Percentiles rank a stretch among this genome's conserved stretches.
phyloP scores from a whole-genome alignment of 2,329 filamentous ascomycete genomes.

The Xylariaceae sp. region DNA sequence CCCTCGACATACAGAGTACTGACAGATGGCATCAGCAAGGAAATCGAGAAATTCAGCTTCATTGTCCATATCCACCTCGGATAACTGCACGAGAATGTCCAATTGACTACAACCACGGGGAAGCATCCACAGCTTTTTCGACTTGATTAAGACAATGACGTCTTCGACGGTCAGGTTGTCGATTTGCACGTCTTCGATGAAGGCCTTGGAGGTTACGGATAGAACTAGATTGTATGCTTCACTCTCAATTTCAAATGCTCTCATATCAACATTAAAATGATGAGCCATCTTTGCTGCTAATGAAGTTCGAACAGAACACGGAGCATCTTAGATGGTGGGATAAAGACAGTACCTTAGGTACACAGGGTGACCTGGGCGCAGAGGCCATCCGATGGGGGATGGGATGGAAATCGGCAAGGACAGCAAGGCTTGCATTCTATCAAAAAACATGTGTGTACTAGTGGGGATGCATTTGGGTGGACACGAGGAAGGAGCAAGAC shows the following conservation, averaged over 20 bases:
- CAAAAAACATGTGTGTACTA: too few relatives aligned
- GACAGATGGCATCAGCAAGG: constrained; percentile 22
- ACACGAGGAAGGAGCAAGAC: too few relatives aligned
- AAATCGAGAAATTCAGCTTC: constrained; percentile 21
- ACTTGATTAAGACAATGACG: constrained; percentile 18
- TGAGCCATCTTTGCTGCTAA: constrained; percentile 16
- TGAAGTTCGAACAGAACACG: too few relatives aligned
- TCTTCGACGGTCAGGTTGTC: constrained; percentile 10
- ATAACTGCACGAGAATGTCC: constrained; percentile 19
- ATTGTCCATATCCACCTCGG: constrained; percentile 3
- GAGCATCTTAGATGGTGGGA: too few relatives aligned
- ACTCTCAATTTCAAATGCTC: constrained; percentile 21
- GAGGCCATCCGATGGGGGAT: too few relatives aligned
- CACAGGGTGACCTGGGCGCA: too few relatives aligned
- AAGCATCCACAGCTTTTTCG: constrained; percentile 26
- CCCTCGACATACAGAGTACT: constrained; percentile 21
- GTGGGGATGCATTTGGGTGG: too few relatives aligned
- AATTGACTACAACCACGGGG: constrained; percentile 26
- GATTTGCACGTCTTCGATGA: constrained; percentile 19
- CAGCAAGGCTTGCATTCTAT: too few relatives aligned
- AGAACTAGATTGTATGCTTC: constrained; percentile 14
- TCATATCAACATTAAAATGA: constrained; percentile 21
- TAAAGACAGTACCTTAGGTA: too few relatives aligned
- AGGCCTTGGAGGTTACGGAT: constrained; percentile 21
- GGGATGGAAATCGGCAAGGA: too few relatives aligned